Percentiles rank a stretch among this genome's conserved stretches.
These are phyloP conservation scores for Diutina mesorugosa DNA, from an alignment of 1,139 yeast species.

Conservation along the genomic window DNA sequence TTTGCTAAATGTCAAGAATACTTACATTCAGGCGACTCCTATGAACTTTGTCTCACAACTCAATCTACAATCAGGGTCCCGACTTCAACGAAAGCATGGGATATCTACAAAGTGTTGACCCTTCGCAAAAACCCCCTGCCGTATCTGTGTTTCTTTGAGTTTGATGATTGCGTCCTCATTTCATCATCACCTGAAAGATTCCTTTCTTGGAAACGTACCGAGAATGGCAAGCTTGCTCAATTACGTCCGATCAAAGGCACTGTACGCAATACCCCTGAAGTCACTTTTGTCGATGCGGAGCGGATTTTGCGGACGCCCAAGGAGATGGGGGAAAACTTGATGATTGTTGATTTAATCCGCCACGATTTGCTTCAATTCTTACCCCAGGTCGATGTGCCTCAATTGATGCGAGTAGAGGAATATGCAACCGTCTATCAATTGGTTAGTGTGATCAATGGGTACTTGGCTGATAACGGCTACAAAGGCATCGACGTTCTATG, in stretches of 20 bases:
- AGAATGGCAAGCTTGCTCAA: constrained; percentile 39
- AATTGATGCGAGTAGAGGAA: constrained; percentile 86
- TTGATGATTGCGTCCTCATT: constrained; percentile 57
- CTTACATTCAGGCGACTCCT: constrained; percentile 77
- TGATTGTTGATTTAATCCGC: constrained; percentile 93
- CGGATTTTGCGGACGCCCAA: constrained; percentile 68
- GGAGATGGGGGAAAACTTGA: constrained; percentile 89
- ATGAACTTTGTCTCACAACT: constrained; percentile 84
- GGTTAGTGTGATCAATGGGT: constrained; percentile 79
- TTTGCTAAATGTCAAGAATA: constrained; percentile 57
- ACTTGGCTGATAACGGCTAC: constrained; percentile 23
- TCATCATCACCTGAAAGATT: constrained; percentile 95
- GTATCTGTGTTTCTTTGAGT: constrained; percentile 68
- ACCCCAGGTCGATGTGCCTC: constrained; percentile 56
- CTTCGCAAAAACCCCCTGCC: constrained; percentile 76
- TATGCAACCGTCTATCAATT: constrained; percentile 83
- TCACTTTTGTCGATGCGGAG: constrained; percentile 47
- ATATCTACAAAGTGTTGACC: constrained; percentile 60
- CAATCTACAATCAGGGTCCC: constrained; percentile 52
- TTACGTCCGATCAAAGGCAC: constrained; percentile 96
- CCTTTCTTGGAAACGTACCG: constrained; percentile 53
- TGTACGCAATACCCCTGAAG: constrained; percentile 47
- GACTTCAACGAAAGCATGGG: constrained; percentile 48
- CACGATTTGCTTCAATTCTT: constrained; percentile 75
- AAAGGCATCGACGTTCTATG: constrained; percentile 70